Evolutionary conservation across 148 eudicot genomes (phyloP), one percentile per base, ranked within the genome.

Genomic region (Drosera capensis): DNA sequence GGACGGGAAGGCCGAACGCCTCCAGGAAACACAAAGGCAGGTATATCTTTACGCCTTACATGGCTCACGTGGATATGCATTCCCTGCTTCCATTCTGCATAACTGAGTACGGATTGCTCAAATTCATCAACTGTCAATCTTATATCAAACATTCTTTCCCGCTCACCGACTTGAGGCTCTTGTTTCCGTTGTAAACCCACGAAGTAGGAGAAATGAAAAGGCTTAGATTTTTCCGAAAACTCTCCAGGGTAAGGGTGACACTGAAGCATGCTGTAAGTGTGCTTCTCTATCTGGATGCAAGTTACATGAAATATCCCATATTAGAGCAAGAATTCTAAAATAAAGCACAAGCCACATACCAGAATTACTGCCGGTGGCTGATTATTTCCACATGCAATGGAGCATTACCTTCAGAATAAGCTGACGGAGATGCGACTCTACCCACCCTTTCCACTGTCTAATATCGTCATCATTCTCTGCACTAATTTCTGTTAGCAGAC

Each of bases 371-470:
- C 38, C n/a, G 38, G n/a, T 34, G 38, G n/a, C 14, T 0, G n/a
- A n/a, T n/a, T n/a, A n/a, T n/a, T n/a, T n/a, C n/a, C n/a, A n/a
- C n/a, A n/a, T n/a, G n/a, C 20, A 14, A 17, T 19, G 29, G 26
- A 12, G n/a, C n/a, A 13, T 43, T 52, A 87, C 96, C 94, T 75
- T 82, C 50, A 82, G 54, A 15, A 90, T 87, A 41, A 87, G 86
- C 37, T 66, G 67, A 24, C 96, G 94, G 40, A 82, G 68, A 34
- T 90, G 78, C 39, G 96, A 87, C 62, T 82, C 94, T 14, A 87
- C 80, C 96, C 96, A 87, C 21, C 96, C 96, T 74, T 80, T 77
- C 96, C 96, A 87, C 34, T 62, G 68, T 48, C 73, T 68, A 53
- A 67, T 48, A 62, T 82, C 96, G 30, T 72, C 90, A 41, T 58